Evolutionary conservation across 495 filamentous ascomycete genomes (phyloP).

Genomic region (Lasiosphaeria hispida): DNA sequence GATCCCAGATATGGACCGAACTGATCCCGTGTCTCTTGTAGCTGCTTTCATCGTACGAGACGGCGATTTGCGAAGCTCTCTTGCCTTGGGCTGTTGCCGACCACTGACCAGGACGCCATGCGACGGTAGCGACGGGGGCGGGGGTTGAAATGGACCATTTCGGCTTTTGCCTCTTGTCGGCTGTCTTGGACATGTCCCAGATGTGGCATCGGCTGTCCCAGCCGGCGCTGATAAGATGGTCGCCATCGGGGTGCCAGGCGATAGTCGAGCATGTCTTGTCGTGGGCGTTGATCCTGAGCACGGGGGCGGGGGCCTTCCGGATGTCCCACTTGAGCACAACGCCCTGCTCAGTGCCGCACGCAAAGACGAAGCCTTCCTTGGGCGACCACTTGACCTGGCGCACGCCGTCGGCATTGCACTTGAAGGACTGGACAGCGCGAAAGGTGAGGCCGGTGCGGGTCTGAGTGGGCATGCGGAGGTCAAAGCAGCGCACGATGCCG

Average conservation of each 20-base stretch:
- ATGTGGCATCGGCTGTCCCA: slow-evolving; percentile 81
- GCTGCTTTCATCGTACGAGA: slow-evolving; percentile 50
- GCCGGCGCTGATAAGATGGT: slow-evolving; percentile 81
- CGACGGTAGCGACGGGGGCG: slow-evolving; percentile 67
- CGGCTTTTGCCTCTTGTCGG: slow-evolving; percentile 77
- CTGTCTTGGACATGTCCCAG: slow-evolving; percentile 83
- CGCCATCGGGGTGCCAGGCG: slow-evolving; percentile 95
- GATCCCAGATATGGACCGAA: slow-evolving; percentile 88
- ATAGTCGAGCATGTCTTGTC: slow-evolving; percentile 72
- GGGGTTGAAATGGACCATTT: slow-evolving; percentile 57
- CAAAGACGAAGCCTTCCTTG: slow-evolving; percentile 79
- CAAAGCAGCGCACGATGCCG: slow-evolving; percentile 71
- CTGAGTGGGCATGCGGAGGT: slow-evolving; percentile 41
- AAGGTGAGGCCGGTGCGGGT: slow-evolving; percentile 45
- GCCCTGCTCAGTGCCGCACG: slow-evolving; percentile 84
- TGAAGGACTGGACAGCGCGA: slow-evolving; percentile 41
- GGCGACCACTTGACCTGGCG: slow-evolving; percentile 89
- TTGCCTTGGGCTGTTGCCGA: slow-evolving; percentile 62
- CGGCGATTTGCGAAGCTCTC: slow-evolving; percentile 55
- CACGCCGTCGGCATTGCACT: slow-evolving; percentile 68
- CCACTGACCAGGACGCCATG: slow-evolving; percentile 84
- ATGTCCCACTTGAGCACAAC: slow-evolving; percentile 61
- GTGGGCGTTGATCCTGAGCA: slow-evolving; percentile 80
- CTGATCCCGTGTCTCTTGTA: slow-evolving; percentile 56
- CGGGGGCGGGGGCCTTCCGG: slow-evolving; percentile 41